Conservation (phyloP, 768 basidiomycete genomes). For the Panaeolus cyanescens region DNA sequence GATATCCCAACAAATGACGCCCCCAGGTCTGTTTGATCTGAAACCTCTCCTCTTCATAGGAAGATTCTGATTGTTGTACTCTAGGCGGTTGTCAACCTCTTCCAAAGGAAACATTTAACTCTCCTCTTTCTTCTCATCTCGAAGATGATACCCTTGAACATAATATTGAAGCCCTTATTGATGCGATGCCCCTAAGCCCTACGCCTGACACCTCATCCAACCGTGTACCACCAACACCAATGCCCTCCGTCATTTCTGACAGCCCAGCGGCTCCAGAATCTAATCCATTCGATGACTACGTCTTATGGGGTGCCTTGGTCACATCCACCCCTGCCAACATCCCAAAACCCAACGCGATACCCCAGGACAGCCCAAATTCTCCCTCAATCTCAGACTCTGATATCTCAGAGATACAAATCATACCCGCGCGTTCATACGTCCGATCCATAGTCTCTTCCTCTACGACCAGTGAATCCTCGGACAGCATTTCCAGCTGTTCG, state of each 20-base stretch:
- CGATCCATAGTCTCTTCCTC: background rate
- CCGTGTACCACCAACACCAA: background rate
- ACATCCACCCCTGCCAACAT: background rate
- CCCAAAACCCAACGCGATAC: background rate
- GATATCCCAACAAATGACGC: background rate
- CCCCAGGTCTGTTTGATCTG: background rate
- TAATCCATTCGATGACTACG: background rate
- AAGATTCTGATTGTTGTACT: background rate
- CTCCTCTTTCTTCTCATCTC: background rate
- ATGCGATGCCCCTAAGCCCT: background rate
- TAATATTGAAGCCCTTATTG: background rate
- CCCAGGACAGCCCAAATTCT: background rate
- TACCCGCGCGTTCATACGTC: background rate
- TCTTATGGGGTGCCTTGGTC: background rate
- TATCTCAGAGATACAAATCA: background rate
- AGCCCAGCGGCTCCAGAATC: background rate
- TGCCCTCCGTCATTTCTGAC: background rate
- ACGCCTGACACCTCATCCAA: background rate
- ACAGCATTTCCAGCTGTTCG: background rate
- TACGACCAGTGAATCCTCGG: background rate
- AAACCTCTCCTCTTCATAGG: background rate
- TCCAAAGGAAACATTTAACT: background rate
- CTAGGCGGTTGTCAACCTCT: background rate
- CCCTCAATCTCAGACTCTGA: background rate
- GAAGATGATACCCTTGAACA: background rate